Base-by-base conservation (phyloP, 2,329 filamentous ascomycete species). In the Colletotrichum tropicicola region DNA sequence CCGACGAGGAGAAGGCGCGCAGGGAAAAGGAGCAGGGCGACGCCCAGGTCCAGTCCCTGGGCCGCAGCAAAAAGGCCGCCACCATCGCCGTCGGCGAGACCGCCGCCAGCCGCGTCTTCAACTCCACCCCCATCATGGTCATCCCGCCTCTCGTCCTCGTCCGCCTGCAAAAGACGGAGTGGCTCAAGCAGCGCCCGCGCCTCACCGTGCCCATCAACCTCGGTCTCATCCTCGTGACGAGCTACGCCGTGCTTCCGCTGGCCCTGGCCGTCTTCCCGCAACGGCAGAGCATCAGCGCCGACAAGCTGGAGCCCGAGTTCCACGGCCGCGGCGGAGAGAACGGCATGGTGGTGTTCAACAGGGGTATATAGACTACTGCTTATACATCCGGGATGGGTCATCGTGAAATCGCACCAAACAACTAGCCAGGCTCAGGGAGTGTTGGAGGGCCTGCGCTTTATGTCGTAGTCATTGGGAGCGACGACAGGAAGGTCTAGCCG, bases 51-150 rank as follows among this genome's bases (percentile, higher is more conserved):
- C 45, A 67, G 47, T 92, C 90, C 64, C 82, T 99, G 35, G 96
- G 96, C 69, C 95, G 93, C 84, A 94, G 91, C 76, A 92, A 91
- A 76, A 93, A 91, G 75, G 96, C 96, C 2, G 96, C 96, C 10
- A 92, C 90, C 27, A 79, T 98, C 19, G 96, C 96, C 10, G 96
- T 99, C 1, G 91, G 90, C 66, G 95, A 99, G 83, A 99, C 96
- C 49, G 96, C 96, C 3, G 82, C 97, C 47, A 96, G 92, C 70
- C 89, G 96, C 65, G 94, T 98, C 65, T 85, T 98, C 72, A 99
- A 98, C 79, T 92, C 93, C 66, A 97, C 92, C 12, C 96, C 96
- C 10, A 96, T 99, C 81, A 99, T 99, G 96, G 94, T 97, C 13
- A 84, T 99, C 47, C 96, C 96, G 43, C 93, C 96, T 21, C 83